phyloP scores from a whole-genome alignment of 1,284 basidiomycete genomes.

The Marasmius tenuissimus region DNA sequence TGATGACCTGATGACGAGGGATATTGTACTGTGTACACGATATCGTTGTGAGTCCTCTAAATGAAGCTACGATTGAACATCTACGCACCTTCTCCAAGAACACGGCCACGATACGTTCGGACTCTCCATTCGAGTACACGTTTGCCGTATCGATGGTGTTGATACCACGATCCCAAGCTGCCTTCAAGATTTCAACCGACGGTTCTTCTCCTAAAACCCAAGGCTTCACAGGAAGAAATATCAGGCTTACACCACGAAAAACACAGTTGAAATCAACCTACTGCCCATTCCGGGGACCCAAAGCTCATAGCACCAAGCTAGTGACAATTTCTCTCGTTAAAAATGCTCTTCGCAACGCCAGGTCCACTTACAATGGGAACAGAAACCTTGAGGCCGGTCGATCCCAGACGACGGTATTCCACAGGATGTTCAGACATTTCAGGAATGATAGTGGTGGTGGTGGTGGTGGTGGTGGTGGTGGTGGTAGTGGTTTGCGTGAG shows the following conservation, averaged over 20 bases:
- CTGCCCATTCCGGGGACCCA: constrained; percentile 28
- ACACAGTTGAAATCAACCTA: constrained; percentile 15
- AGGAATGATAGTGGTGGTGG: neutral
- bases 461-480: neutral
- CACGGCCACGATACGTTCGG: constrained; percentile 37
- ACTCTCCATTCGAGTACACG: constrained; percentile 41
- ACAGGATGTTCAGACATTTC: neutral
- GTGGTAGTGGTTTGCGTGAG: neutral
- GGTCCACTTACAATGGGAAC: constrained; percentile 32
- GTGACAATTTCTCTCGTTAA: neutral
- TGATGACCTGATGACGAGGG: constrained; percentile 50
- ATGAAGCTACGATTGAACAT: constrained; percentile 2
- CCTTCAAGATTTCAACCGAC: constrained; percentile 27
- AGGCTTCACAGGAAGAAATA: constrained; percentile 15
- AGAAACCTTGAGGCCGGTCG: constrained; percentile 42
- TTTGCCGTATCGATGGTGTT: constrained; percentile 44
- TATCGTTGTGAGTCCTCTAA: constrained; percentile 5
- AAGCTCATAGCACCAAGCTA: constrained; percentile 41
- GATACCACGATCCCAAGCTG: constrained; percentile 29
- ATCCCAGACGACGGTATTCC: constrained; percentile 27
- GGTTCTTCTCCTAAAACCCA: constrained; percentile 40
- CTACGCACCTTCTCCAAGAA: constrained; percentile 41
- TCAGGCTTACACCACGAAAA: neutral
- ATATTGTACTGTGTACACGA: constrained; percentile 46
- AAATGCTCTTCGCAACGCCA: neutral